A percentile compares a stretch with the other conserved stretches of the same genome.
These are phyloP conservation scores for Umbelopsis sp. DNA, from an alignment of 192 early-diverging fungal genomes.

Conservation along the genomic window DNA sequence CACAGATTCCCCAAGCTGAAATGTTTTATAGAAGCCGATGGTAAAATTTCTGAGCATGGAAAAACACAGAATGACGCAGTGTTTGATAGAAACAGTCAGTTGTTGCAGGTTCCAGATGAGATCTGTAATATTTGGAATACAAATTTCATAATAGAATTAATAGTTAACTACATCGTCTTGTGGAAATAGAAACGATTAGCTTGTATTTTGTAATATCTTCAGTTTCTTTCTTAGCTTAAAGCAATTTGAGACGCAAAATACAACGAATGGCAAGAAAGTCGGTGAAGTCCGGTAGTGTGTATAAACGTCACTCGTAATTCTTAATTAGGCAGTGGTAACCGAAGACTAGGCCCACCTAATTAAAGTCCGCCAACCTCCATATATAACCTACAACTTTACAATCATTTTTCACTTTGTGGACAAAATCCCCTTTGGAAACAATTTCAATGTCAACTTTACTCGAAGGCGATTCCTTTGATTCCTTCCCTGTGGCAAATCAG, in stretches of 20 bases:
- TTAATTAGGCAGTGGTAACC: neutral
- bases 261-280: no score
- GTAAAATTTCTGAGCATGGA: neutral
- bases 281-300: no score
- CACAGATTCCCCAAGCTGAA: neutral
- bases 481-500: neutral
- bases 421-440: neutral
- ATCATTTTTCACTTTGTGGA: neutral
- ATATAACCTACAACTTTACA: neutral
- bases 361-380: neutral
- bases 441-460: slow-evolving; percentile 4
- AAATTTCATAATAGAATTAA: no score
- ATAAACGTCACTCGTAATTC: neutral
- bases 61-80: neutral
- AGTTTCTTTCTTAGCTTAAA: no score
- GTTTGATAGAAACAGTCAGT: neutral
- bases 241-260: no score
- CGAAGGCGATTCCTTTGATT: slow-evolving; percentile 1
- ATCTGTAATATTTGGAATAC: neutral
- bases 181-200: no score
- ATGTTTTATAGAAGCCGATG: neutral
- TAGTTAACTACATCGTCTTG: no score
- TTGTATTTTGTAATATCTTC: no score
- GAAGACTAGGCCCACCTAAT: neutral
- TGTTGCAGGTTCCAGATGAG: neutral